Base-by-base conservation (phyloP, 2,329 filamentous ascomycete species). In the Colletotrichum zoysiae region DNA sequence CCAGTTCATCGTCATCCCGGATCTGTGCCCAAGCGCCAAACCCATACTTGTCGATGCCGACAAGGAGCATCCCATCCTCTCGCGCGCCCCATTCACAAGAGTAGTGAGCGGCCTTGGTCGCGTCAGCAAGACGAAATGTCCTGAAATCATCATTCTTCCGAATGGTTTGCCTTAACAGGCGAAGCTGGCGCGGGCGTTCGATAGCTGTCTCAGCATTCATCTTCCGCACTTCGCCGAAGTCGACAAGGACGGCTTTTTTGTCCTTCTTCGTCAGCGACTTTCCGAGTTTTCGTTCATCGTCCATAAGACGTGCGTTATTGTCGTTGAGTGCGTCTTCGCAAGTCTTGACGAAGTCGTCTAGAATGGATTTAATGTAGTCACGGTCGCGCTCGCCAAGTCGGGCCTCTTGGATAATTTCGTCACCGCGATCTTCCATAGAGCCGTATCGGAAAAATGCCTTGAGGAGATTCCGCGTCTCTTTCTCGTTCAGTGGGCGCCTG, bases 1-100 rank as follows among this genome's bases (percentile, higher is more conserved):
- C 93, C 30, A 99, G 89, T 42, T 98, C 95, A 1, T 89, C 84
- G 78, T 99, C 96, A 76, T 99, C 96, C 8, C 96, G 92, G 77
- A 99, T 98, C 76, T 95, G 92, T 1, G 92, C 89, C 96, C 96
- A 99, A 3, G 95, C 95, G 68, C 97, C 97, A 78, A 97, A 98
- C 2, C 96, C 96, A 79, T 99, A 95, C 67, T 92, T 91, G 76
- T 95, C 91, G 75, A 99, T 97, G 71, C 96, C 96, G 51, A 98
- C 90, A 67, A 97, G 93, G 59, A 99, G 90, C 96, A 99, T 99
- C 63, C 94, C 96, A 79, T 99, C 96, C 81, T 99, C 96, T 73
- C 93, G 92, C 1, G 94, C 91, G 63, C 95, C 95, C 96, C 96
- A 99, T 35, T 93, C 86, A 78, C 95, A 98, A 56, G 91, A 93